These are phyloP conservation scores for Linnemannia exigua DNA, from an alignment of 192 early-diverging fungal species.

Conservation along the genomic window DNA sequence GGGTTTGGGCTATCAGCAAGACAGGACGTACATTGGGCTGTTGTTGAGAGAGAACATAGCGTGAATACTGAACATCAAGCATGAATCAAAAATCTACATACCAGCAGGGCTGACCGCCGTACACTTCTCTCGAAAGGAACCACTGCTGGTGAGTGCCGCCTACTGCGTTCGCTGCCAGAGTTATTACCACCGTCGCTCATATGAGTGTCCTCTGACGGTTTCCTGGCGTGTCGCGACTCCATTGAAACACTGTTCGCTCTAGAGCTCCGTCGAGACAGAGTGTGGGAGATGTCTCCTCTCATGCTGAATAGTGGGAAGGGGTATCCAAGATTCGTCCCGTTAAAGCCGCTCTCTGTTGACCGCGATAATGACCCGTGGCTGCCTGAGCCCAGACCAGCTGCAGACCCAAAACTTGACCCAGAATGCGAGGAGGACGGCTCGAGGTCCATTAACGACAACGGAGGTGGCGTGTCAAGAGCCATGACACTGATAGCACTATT, in stretches of 20 bases:
- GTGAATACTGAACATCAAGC: neutral
- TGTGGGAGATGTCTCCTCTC: constrained; percentile 15
- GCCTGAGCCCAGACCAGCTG: neutral
- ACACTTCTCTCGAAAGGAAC: constrained; percentile 51
- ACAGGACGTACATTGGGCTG: neutral
- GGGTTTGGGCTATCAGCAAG: constrained; percentile 38
- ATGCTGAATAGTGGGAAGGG: constrained; percentile 44
- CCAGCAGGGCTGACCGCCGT: constrained; percentile 43
- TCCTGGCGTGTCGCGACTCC: constrained; percentile 47
- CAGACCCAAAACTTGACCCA: constrained; percentile 35
- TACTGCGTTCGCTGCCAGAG: constrained; percentile 49
- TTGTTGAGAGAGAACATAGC: neutral
- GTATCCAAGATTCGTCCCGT: constrained; percentile 18
- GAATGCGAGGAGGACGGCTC: constrained; percentile 35
- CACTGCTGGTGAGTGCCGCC: constrained; percentile 47
- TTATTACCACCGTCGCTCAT: constrained; percentile 57
- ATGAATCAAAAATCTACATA: neutral
- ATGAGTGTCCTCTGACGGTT: constrained; percentile 45
- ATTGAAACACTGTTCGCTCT: constrained; percentile 51
- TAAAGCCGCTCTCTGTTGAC: neutral
- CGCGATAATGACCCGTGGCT: constrained; percentile 3
- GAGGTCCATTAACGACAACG: constrained; percentile 48
- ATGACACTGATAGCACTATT: constrained; percentile 50
- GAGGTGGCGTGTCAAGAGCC: constrained; percentile 54
- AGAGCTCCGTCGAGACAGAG: constrained; percentile 38